Conservation (phyloP, 2,329 filamentous ascomycete genomes). For the Pseudocercospora eumusae region DNA sequence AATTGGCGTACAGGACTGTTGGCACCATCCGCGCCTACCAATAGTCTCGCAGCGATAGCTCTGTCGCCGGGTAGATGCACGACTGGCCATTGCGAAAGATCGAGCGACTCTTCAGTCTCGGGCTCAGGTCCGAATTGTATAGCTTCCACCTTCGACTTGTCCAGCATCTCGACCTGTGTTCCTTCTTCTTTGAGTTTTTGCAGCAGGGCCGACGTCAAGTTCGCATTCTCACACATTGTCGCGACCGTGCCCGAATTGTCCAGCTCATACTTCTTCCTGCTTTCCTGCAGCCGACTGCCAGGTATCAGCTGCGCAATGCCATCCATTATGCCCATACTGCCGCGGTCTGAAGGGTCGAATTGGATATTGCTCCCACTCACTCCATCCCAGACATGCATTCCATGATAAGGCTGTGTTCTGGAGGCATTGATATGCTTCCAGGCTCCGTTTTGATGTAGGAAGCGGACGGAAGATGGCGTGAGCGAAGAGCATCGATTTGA, state of each 20-base stretch:
- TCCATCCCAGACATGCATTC: constrained; percentile 99
- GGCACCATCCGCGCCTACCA: constrained; percentile 91
- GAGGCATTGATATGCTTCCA: constrained; percentile 74
- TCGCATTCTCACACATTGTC: constrained; percentile 95
- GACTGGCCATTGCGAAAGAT: constrained; percentile 85
- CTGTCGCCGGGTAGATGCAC: constrained; percentile 68
- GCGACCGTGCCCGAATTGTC: constrained; percentile 61
- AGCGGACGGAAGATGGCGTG: constrained; percentile 82
- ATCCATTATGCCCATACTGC: constrained; percentile 30
- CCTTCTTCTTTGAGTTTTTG: constrained; percentile 56
- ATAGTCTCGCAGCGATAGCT: constrained; percentile 73
- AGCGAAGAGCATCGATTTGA: constrained; percentile 96
- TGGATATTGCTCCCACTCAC: constrained; percentile 82
- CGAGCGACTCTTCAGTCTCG: constrained; percentile 57
- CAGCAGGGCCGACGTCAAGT: constrained; percentile 78
- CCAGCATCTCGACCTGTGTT: constrained; percentile 68
- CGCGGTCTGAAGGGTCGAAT: constrained; percentile 55
- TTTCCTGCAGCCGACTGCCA: constrained; percentile 32
- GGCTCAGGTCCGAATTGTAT: constrained; percentile 71
- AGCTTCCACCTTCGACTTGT: constrained; percentile 73
- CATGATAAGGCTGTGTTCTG: constrained; percentile 82
- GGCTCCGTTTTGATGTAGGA: constrained; percentile 76
- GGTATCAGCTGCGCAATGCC: constrained; percentile 35
- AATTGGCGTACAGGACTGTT: constrained; percentile 92
- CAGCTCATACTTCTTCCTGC: constrained; percentile 30